Evolutionary conservation across 2,329 filamentous ascomycete species (phyloP).

Genomic region (Trichoderma sp.): DNA sequence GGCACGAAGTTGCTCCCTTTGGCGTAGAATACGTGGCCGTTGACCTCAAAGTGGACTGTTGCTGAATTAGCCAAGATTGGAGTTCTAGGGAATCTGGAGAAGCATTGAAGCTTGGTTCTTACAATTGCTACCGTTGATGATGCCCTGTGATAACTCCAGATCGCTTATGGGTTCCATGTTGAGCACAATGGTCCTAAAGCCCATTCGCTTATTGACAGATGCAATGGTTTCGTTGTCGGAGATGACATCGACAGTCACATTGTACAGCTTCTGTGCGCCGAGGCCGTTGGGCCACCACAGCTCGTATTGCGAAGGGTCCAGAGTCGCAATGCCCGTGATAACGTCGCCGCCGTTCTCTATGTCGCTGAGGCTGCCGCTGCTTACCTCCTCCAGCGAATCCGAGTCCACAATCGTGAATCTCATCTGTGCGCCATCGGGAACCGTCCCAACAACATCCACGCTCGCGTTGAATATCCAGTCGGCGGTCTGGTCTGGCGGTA

Average conservation of each 20-base stretch:
- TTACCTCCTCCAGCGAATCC: background rate
- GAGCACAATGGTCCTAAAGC: constrained; percentile 8
- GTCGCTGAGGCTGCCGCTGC: background rate
- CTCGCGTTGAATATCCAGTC: constrained; percentile 20
- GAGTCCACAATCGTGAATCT: constrained; percentile 9
- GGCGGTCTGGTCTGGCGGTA: constrained; percentile 8
- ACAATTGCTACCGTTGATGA: constrained; percentile 19
- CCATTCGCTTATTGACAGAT: constrained; percentile 10
- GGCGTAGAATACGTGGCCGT: constrained; percentile 8
- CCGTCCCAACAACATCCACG: background rate
- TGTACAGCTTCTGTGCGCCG: constrained; percentile 10
- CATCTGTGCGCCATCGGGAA: background rate
- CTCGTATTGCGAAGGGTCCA: constrained; percentile 10
- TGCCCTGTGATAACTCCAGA: background rate
- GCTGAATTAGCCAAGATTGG: background rate
- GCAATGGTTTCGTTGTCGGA: background rate
- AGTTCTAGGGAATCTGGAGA: background rate
- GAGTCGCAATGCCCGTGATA: background rate
- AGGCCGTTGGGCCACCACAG: constrained; percentile 19
- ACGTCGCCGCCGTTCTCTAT: background rate
- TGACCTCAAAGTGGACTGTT: constrained; percentile 19
- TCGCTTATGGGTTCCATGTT: constrained; percentile 19
- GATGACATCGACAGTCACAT: background rate
- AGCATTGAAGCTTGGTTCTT: background rate
- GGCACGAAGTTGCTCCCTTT: constrained; percentile 19